Conservation (phyloP, 108 stramenopile genomes). For the Nitzschia palea region DNA sequence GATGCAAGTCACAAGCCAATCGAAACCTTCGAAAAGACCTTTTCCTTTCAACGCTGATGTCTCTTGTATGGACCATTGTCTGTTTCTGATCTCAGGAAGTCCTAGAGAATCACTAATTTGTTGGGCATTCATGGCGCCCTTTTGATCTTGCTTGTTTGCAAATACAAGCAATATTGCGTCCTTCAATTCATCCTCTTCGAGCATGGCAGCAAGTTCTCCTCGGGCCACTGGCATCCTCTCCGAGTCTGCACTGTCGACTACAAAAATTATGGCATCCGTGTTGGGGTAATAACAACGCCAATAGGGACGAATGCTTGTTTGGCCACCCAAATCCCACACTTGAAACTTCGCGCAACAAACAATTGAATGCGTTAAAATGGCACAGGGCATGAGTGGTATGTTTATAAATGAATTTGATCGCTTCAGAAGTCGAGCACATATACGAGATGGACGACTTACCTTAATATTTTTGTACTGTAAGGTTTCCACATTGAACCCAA, state of each 20-base stretch:
- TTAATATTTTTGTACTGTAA: slow-evolving; percentile 99
- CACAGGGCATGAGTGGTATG: too few species aligned
- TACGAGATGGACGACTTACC: slow-evolving; percentile 53
- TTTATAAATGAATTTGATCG: too few species aligned
- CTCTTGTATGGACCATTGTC: slow-evolving; percentile 99
- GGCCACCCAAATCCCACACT: slow-evolving; percentile 99
- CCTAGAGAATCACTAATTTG: slow-evolving; percentile 96
- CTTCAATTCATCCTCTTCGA: slow-evolving; percentile 97
- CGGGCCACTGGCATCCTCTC: slow-evolving; percentile 95
- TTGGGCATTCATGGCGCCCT: slow-evolving; percentile 96
- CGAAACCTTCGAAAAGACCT: slow-evolving; percentile 99
- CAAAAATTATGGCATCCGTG: slow-evolving; percentile 99
- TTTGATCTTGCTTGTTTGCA: slow-evolving; percentile 99
- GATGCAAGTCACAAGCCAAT: slow-evolving; percentile 97
- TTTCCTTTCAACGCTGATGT: slow-evolving; percentile 98
- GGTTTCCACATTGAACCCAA: slow-evolving; percentile 99
- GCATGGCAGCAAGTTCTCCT: slow-evolving; percentile 96
- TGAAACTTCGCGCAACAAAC: too few species aligned
- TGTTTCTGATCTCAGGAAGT: slow-evolving; percentile 92
- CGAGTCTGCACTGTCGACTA: slow-evolving; percentile 95
- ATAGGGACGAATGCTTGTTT: slow-evolving; percentile 99
- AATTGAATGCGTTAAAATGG: too few species aligned
- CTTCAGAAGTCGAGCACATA: too few species aligned
- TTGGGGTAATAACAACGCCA: slow-evolving; percentile 99
- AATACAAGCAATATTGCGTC: slow-evolving; percentile 97